Conservation (phyloP, 1,284 basidiomycete species). For the Irpex rosettiformis region DNA sequence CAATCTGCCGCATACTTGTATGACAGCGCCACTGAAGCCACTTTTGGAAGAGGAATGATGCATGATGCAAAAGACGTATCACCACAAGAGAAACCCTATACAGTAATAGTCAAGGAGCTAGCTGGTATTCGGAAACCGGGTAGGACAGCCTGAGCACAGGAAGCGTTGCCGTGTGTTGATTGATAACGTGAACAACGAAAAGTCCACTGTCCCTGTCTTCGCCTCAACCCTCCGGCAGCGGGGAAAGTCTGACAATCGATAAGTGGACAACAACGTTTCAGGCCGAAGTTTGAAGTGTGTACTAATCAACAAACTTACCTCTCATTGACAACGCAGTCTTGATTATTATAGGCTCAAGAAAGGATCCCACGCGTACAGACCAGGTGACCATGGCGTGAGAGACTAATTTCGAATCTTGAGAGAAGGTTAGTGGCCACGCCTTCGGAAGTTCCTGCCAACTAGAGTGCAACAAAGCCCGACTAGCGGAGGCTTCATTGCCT, state of each 20-base stretch:
- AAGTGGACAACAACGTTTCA: background rate
- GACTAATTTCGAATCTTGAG: background rate
- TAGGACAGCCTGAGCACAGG: slow-evolving; percentile 1
- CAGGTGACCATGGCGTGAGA: slow-evolving; percentile 2
- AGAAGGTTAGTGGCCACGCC: background rate
- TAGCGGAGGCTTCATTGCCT: background rate
- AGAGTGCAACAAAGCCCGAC: background rate
- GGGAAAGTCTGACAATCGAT: no score
- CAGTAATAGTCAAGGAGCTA: background rate
- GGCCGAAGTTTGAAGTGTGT: background rate
- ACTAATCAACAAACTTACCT: background rate
- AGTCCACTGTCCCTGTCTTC: background rate
- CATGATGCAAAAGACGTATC: background rate
- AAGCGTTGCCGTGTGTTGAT: background rate
- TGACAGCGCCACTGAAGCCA: background rate
- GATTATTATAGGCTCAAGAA: background rate
- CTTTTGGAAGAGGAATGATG: background rate
- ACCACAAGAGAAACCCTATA: background rate
- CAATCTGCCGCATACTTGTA: background rate
- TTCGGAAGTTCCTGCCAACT: background rate
- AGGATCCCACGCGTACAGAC: background rate
- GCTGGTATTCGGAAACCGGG: slow-evolving; percentile 1
- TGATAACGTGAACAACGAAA: background rate
- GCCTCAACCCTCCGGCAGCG: background rate
- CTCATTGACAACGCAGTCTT: background rate